Conservation (phyloP, 2,329 filamentous ascomycete species). For the Paracoccidioides brasiliensis region DNA sequence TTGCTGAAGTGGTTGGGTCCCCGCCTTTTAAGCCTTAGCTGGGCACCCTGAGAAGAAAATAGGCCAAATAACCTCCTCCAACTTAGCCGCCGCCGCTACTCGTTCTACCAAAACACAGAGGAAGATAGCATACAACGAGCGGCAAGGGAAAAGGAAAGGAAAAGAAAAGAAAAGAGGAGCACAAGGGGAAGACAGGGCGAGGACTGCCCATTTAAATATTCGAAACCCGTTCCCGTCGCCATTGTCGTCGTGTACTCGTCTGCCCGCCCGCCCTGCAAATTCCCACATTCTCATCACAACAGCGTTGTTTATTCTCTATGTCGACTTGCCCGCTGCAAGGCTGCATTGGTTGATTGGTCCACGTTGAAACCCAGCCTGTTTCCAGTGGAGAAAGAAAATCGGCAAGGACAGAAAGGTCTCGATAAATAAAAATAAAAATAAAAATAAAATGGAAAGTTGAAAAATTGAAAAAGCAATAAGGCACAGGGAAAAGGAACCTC, state of each 20-base stretch:
- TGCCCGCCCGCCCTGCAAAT: not conserved
- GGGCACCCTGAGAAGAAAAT: too few relatives aligned
- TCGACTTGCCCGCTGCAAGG: not conserved
- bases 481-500: not conserved
- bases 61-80: too few relatives aligned
- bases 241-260: not conserved
- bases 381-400: not conserved
- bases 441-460: not conserved
- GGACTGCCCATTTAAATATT: slow-evolving; percentile 6
- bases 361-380: not conserved
- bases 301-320: not conserved
- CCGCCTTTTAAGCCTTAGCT: too few relatives aligned
- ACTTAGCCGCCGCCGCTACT: too few relatives aligned
- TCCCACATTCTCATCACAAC: not conserved
- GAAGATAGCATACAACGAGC: not conserved
- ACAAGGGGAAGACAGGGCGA: slow-evolving; percentile 3
- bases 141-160: not conserved
- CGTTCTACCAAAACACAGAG: not conserved
- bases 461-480: not conserved
- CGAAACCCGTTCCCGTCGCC: not conserved
- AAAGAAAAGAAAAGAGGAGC: slow-evolving; percentile 6
- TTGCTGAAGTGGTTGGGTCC: too few relatives aligned
- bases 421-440: too few relatives aligned
- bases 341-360: not conserved
- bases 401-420: not conserved